Conservation (phyloP, 345 rosid genomes). For the Pistacia vera region DNA sequence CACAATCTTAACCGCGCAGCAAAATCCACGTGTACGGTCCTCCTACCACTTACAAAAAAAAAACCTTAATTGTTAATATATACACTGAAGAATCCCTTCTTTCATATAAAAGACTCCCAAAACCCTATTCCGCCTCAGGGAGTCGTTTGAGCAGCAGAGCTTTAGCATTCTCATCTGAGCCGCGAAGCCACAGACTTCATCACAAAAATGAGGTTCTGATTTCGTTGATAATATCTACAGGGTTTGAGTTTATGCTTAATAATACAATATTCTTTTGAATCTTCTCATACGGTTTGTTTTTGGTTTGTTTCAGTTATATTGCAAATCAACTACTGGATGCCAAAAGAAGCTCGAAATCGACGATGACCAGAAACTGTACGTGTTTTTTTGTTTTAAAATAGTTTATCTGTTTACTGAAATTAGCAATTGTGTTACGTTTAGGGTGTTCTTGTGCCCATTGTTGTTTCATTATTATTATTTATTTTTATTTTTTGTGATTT, state of each 20-base stretch:
- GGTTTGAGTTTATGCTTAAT: too few relatives aligned
- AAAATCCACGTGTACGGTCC: conserved; percentile 6
- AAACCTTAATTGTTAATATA: too few relatives aligned
- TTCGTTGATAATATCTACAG: too few relatives aligned
- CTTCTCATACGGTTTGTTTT: background rate
- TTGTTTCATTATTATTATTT: background rate
- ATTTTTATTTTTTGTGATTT: background rate
- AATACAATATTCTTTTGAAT: background rate
- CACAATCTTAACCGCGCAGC: background rate
- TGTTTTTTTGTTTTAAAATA: background rate
- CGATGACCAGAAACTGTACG: conserved; percentile 52
- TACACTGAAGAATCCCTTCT: background rate
- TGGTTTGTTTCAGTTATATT: conserved; percentile 38
- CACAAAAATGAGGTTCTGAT: conserved; percentile 29
- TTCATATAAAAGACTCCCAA: background rate
- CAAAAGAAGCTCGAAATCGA: conserved; percentile 61
- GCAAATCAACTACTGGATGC: conserved; percentile 55
- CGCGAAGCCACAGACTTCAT: conserved; percentile 9
- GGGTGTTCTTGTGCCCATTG: background rate
- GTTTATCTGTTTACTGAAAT: background rate
- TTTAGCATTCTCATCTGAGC: background rate
- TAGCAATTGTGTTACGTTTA: background rate
- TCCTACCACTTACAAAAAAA: background rate
- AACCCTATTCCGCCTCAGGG: conserved; percentile 22
- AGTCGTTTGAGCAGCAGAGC: conserved; percentile 7